phyloP scores from a whole-genome alignment of 768 basidiomycete species.

The Hygrophorus pudorinus region DNA sequence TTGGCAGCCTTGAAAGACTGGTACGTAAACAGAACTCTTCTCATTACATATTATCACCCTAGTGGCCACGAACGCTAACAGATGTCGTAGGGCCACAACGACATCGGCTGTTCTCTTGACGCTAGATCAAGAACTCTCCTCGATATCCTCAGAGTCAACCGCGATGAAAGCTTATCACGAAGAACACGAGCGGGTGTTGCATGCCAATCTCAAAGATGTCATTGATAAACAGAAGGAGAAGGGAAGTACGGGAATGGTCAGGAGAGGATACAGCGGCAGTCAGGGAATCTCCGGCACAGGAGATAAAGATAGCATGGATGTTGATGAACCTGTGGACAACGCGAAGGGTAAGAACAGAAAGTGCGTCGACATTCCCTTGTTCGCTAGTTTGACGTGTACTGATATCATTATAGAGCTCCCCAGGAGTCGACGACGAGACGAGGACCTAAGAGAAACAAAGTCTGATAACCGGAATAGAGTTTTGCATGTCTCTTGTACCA shows the following conservation, averaged over 20 bases:
- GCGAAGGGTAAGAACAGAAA: conserved; percentile 49
- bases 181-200: conserved; percentile 46
- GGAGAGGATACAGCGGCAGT: conserved; percentile 10
- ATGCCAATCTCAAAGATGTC: conserved; percentile 48
- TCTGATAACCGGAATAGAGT: conserved; percentile 17
- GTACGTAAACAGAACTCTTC: conserved; percentile 25
- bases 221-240: conserved; percentile 56
- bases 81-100: conserved; percentile 48
- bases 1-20: conserved; percentile 57
- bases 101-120: conserved; percentile 61
- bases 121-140: conserved; percentile 58
- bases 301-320: conserved; percentile 45
- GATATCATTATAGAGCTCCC: conserved; percentile 21
- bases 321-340: conserved; percentile 47
- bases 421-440: conserved; percentile 37
- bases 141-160: conserved; percentile 37
- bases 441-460: conserved; percentile 49
- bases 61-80: background rate
- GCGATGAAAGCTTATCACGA: conserved; percentile 31
- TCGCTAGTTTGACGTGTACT: background rate
- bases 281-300: conserved; percentile 13
- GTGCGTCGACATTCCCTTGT: conserved; percentile 26
- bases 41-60: background rate
- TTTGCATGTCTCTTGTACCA: no score
- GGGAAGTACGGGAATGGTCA: conserved; percentile 23